Base-by-base conservation (phyloP, 2,329 filamentous ascomycete species). In the Chaetomium sp. region DNA sequence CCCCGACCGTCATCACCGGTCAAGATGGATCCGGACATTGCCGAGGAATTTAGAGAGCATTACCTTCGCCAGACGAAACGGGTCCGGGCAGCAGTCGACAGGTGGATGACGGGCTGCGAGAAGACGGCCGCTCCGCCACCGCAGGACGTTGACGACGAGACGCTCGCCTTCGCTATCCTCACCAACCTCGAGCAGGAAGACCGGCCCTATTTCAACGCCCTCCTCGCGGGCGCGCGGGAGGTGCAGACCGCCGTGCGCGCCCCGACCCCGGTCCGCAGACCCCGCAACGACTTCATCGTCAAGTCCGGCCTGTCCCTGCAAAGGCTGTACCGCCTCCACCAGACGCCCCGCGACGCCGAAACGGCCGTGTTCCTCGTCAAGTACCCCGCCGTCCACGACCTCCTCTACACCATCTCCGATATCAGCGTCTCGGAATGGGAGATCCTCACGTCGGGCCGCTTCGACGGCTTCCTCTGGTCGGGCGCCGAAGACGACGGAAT, bases 361-460 rank as follows among this genome's bases (percentile, higher is more conserved):
- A 88, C 89, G 6, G 91, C 91, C 13, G 88, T 95, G 70, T 97
- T 92, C 74, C 85, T 98, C 56, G 85, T 97, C 68, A 92, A 90
- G 75, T 90, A 97, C 75, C 88, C 89, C 0, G 82, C 86, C 13
- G 86, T 95, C 57, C 94, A 98, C 75, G 90, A 95, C 72, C 87
- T 97, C 35, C 86, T 98, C 3, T 88, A 92, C 49, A 97, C 94
- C 0, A 83, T 97, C 57, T 89, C 91, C 42, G 92, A 93, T 60
- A 95, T 98, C 71, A 95, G 90, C 74, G 86, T 88, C 55, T 90
- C 91, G n/a, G 94, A 98, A 77, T 98, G 94, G 94, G 94, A 97
- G 68, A 96, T 98, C 62, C 83, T 98, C 13, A 92, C 90, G 4
- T 97, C 94, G 0, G 94, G 94, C 31, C 90, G 94, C 31, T 98